Base-by-base conservation (phyloP, 805 yeast species). In the Pichia occidentalis region DNA sequence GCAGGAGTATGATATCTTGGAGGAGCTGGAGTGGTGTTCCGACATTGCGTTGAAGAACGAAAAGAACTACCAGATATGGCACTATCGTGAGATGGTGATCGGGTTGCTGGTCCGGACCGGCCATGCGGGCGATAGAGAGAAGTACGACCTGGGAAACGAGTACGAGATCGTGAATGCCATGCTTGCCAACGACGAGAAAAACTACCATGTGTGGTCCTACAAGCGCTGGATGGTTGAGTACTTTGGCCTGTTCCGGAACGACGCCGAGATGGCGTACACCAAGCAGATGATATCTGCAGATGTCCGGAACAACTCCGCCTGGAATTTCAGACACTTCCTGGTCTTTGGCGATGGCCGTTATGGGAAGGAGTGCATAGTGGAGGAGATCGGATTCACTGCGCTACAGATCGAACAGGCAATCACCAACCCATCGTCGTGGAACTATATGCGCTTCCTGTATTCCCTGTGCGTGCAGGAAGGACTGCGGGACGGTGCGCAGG, bases 21-120 rank as follows among this genome's bases (percentile, higher is more conserved):
- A 65, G 12, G 95, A 90, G 52, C 64, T 86, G 26, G 74, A 74
- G 26, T 86, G 95, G 95, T 70, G 86, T 45, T 92, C 85, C 50
- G 67, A 67, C 24, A 63, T 85, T 24, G 88, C 95, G 0, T 53
- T 82, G 34, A 77, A 71, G 10, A 81, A 83, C 56, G 82, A 88
- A 28, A 92, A 92, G 58, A 90, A 88, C 64, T 92, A 92, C 61
- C 98, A 92, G 59, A 81, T 90, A n/a, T 92, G 97, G 97, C 85
- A 88, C 50, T 88, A 90, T 54, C 72, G 97, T 40, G 88, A 82
- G 52, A 63, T 77, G 24, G 54, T 90, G 7, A 61, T 82, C 38
- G 67, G 67, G 29, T 39, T 56, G 33, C 47, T 43, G 34, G 40
- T 45, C 24, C 21, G 43, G 4, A 14, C 29, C 16, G 11, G 16